Percentiles rank a stretch among this genome's conserved stretches.
These are phyloP conservation scores for Jaapia argillacea DNA, from an alignment of 768 basidiomycete species.

Conservation along the genomic window DNA sequence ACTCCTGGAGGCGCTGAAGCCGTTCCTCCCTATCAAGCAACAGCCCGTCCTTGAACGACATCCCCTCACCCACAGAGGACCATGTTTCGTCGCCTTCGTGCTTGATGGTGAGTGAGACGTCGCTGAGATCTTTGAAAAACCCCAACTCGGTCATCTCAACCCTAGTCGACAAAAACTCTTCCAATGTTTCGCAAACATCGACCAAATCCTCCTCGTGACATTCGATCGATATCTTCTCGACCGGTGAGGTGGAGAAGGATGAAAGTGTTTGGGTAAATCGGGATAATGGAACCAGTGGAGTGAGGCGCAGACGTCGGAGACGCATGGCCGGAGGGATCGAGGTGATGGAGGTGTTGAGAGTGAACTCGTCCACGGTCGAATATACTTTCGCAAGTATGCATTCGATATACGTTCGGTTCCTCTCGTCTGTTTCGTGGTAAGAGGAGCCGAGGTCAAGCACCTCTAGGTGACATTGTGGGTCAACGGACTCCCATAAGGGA, in stretches of 20 bases:
- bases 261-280: conserved; percentile 49
- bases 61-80: neutral
- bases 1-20: no score
- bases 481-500: conserved; percentile 41
- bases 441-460: conserved; percentile 47
- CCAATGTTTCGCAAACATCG: conserved; percentile 47
- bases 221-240: conserved; percentile 45
- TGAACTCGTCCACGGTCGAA: conserved; percentile 42
- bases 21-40: neutral
- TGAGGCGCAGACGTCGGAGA: conserved; percentile 32
- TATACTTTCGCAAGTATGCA: conserved; percentile 54
- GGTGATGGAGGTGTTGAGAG: conserved; percentile 35
- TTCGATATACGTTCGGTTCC: conserved; percentile 45
- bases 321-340: conserved; percentile 10
- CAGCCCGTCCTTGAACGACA: no score
- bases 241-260: conserved; percentile 47
- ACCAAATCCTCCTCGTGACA: conserved; percentile 55
- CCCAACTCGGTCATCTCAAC: neutral
- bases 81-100: neutral
- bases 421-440: conserved; percentile 40
- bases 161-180: conserved; percentile 8
- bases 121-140: neutral
- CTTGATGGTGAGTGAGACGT: neutral
- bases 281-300: conserved; percentile 53
- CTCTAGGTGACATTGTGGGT: conserved; percentile 40